Conservation (phyloP, 1,139 yeast species). For the Candida tetrigidarum region DNA sequence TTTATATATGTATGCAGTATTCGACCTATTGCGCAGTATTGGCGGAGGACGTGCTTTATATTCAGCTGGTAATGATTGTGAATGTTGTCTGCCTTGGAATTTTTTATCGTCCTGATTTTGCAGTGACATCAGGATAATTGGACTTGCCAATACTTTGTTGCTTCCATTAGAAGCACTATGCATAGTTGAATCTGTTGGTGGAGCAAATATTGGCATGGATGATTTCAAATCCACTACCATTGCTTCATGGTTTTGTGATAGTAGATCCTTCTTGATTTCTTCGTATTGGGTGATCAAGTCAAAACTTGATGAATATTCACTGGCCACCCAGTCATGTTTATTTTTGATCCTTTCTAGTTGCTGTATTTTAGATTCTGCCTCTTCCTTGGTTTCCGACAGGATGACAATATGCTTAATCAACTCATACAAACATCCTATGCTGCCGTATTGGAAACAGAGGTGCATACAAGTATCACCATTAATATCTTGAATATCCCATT, state of each 20-base stretch:
- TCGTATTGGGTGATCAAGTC: constrained; percentile 39
- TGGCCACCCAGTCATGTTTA: constrained; percentile 70
- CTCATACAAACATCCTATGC: constrained; percentile 62
- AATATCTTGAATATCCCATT: constrained; percentile 60
- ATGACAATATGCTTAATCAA: constrained; percentile 45
- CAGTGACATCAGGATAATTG: constrained; percentile 36
- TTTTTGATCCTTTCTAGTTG: constrained; percentile 44
- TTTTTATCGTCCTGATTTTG: constrained; percentile 11
- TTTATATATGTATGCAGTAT: constrained; percentile 24
- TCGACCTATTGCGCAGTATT: constrained; percentile 27
- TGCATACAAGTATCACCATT: constrained; percentile 82
- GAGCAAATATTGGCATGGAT: background rate
- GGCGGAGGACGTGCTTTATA: constrained; percentile 14
- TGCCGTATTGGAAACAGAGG: constrained; percentile 78
- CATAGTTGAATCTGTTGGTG: background rate
- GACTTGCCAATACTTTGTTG: constrained; percentile 38
- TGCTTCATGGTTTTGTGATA: constrained; percentile 10
- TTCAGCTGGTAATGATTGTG: constrained; percentile 37
- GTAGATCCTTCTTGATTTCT: constrained; percentile 23
- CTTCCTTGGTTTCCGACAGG: constrained; percentile 25
- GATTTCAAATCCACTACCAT: background rate
- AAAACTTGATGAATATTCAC: constrained; percentile 57
- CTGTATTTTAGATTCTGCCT: constrained; percentile 47
- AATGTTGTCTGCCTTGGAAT: constrained; percentile 29
- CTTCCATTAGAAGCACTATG: constrained; percentile 20